Base-by-base conservation (phyloP, 1,284 basidiomycete genomes). In the Retiboletus fuscus region DNA sequence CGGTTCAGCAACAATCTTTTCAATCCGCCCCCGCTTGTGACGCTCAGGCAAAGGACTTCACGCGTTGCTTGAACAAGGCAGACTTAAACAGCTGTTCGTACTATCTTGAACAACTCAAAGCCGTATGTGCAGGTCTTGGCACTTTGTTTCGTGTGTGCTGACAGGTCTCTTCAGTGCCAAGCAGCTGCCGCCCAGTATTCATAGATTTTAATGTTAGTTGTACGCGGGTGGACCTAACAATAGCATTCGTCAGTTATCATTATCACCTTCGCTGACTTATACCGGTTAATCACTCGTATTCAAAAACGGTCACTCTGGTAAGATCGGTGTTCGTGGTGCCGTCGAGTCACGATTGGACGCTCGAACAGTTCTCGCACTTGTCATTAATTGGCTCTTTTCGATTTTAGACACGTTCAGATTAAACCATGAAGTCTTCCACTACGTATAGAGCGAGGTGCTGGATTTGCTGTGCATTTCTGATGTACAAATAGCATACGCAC, bases 71-170 rank as follows among this genome's bases (percentile, higher is more conserved):
- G 64, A 93, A 95, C 79, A 91, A 91, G 82, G 91, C 91, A 28
- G 93, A 95, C 78, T 82, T 93, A 70, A 88, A 86, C 66, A 91
- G 91, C 26, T 95, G 93, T 83, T 87, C 89, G n/a, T 95, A 91
- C 88, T 95, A 93, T 77, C 90, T 95, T 53, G 93, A 95, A 76
- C 93, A 95, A 79, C 87, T 95, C 65, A 95, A 95, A 82, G 92
- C 93, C 70, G 93, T 95, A 80, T 80, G 93, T 83, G 30, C 3
- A 51, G 28, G 44, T 62, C 47, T 62, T 62, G 34, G 28, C 24
- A 57, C 62, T 69, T 44, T 16, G 16, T 46, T 30, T 68, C n/a
- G 47, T 55, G 64, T 30, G 49, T 74, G 51, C 55, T 77, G 57
- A 73, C 61, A 64, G 24, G 51, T 68, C 20, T 68, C 41, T 66